Evolutionary conservation across 768 basidiomycete genomes (phyloP).

Genomic region (Leucosporidium scottii): DNA sequence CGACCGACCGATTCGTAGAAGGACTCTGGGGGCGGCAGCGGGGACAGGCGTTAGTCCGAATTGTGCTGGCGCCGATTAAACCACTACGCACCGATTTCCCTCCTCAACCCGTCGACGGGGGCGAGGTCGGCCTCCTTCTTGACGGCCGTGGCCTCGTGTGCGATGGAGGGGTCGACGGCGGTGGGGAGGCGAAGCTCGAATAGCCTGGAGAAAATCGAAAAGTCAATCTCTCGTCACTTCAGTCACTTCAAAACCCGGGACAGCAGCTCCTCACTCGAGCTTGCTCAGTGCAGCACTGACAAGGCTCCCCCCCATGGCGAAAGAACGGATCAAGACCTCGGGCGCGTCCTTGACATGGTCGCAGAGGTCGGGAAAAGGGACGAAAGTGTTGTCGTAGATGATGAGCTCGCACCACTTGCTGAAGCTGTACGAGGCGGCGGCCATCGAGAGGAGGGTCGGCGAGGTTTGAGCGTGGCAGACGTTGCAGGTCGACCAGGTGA

Average conservation of each 20-base stretch:
- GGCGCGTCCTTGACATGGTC: slow-evolving; percentile 15
- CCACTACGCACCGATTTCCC: slow-evolving; percentile 9
- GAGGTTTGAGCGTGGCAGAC: slow-evolving; percentile 9
- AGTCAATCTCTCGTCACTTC: not conserved
- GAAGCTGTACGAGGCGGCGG: slow-evolving; percentile 6
- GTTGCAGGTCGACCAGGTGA: slow-evolving; percentile 9
- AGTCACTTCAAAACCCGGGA: no score
- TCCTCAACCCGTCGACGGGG: not conserved
- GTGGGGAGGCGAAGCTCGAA: slow-evolving; percentile 30
- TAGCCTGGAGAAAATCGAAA: not conserved
- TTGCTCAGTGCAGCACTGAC: slow-evolving; percentile 1
- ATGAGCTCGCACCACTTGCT: slow-evolving; percentile 28
- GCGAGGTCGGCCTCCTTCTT: not conserved
- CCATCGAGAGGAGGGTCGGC: not conserved
- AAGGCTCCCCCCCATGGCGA: not conserved
- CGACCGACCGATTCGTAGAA: slow-evolving; percentile 4
- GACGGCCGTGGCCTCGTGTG: not conserved
- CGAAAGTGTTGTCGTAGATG: slow-evolving; percentile 23
- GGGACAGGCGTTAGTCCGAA: no score
- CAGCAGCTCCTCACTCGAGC: slow-evolving; percentile 27
- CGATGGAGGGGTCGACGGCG: slow-evolving; percentile 22
- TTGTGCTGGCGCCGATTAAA: not conserved
- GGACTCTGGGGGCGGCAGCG: not conserved
- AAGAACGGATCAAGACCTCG: slow-evolving; percentile 16
- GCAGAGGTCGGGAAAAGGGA: slow-evolving; percentile 20